A percentile compares a stretch with the other conserved stretches of the same genome.
Evolutionary conservation across 352 stramenopile species (phyloP).

Genomic region (Globisporangium cylindrosporum): DNA sequence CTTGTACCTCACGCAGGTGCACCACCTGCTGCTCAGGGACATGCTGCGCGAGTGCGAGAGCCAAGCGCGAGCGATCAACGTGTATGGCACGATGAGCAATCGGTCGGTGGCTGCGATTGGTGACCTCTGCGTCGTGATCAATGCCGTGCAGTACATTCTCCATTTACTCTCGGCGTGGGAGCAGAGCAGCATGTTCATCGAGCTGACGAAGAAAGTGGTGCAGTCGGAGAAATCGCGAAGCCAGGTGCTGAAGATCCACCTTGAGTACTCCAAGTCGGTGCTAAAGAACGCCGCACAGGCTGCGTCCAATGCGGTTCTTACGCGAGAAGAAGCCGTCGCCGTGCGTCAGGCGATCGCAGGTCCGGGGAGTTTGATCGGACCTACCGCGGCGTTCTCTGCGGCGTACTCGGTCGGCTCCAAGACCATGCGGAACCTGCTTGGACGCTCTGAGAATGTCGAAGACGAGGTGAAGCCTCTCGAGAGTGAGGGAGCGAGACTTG

Average conservation of each 20-base stretch:
- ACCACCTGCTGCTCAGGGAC: constrained; percentile 41
- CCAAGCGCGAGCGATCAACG: constrained; percentile 11
- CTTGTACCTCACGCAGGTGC: constrained; percentile 76
- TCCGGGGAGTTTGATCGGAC: constrained; percentile 68
- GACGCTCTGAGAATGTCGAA: constrained; percentile 12
- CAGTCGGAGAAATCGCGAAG: constrained; percentile 50
- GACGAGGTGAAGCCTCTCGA: background rate
- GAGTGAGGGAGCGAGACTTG: background rate
- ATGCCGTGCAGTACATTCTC: constrained; percentile 41
- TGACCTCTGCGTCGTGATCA: constrained; percentile 47
- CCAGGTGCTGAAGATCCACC: constrained; percentile 58
- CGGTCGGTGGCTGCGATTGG: constrained; percentile 5
- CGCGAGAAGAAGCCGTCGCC: constrained; percentile 63
- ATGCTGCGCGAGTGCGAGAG: constrained; percentile 21
- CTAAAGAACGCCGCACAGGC: constrained; percentile 40
- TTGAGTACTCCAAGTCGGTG: constrained; percentile 52
- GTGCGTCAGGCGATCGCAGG: constrained; percentile 67
- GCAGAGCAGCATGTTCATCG: constrained; percentile 64
- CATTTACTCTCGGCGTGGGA: constrained; percentile 53
- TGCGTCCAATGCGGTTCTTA: constrained; percentile 52
- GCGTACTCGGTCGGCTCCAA: constrained; percentile 75
- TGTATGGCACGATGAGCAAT: background rate
- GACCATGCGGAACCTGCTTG: constrained; percentile 71
- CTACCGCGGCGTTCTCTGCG: constrained; percentile 59
- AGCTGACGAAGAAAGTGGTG: constrained; percentile 55